Evolutionary conservation across 2,329 filamentous ascomycete species (phyloP), one percentile per base, ranked within the genome.

Genomic region (Ascochyta clinopodiicola): DNA sequence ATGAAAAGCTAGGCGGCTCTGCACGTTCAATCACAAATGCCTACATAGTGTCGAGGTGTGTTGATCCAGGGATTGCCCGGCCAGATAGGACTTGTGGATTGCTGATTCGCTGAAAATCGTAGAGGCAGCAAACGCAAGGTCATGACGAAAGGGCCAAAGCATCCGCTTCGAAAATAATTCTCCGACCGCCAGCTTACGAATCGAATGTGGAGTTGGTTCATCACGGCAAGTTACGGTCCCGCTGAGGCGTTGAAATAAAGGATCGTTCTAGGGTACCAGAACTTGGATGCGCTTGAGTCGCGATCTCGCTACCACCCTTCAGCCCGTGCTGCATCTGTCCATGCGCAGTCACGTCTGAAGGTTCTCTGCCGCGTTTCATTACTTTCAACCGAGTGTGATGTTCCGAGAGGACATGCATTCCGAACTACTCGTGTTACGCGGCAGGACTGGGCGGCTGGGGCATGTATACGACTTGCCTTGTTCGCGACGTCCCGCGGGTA

Each of bases 341-440:
- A 40, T 38, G 42, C 42, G 43, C 42, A 43, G 25, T 47, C 46
- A 56, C 43, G 50, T 27, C 34, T 27, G 10, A 43, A 47, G n/a
- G 52, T 34, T 50, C 37, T 32, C 42, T 47, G 46, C 52, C 46
- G 46, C 38, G 52, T 51, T 51, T 56, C 37, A 43, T 31, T 24
- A 44, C 17, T 36, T 32, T 22, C 42, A 34, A 46, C 15, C 32
- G 17, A 49, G 34, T 15, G 27, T 45, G 39, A 34, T 32, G 40
- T 35, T 22, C 37, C 37, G 9, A 34, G 31, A 21, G 21, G 27
- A 7, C 34, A 36, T 40, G 22, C 10, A 6, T 35, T 21, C 27
- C 21, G 32, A 29, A 12, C 10, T 38, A 12, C 9, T 31, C 43
- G 25, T 25, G 44, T 19, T 32, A 27, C 39, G 27, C 25, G 15